Conservation (phyloP, 257 asterid species). For the Solanum lycopersicoides region DNA sequence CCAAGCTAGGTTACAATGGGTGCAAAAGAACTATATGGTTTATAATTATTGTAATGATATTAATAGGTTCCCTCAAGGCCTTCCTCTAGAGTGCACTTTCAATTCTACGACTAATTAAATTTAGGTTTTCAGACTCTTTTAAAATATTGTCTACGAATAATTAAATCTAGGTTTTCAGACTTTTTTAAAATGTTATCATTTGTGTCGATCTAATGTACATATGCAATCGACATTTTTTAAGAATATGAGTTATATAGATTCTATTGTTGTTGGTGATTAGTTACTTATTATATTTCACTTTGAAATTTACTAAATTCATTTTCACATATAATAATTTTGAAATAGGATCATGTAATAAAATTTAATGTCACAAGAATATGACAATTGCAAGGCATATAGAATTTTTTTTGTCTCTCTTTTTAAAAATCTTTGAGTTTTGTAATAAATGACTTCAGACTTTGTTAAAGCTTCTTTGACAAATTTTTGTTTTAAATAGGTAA, state of each 20-base stretch:
- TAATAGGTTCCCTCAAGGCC: constrained; percentile 60
- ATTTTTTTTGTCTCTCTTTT: neutral
- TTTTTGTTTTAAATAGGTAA: neutral
- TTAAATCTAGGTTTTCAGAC: neutral
- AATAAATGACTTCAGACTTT: neutral
- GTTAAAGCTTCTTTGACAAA: neutral
- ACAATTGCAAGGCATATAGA: too few species aligned
- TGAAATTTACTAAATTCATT: neutral
- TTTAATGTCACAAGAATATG: neutral
- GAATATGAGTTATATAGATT: accelerated
- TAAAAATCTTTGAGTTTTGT: neutral
- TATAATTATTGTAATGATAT: constrained; percentile 63
- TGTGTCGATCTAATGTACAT: neutral
- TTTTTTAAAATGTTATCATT: neutral
- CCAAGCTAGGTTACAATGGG: constrained; percentile 36
- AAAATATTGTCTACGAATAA: neutral
- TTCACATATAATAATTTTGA: neutral
- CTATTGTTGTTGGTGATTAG: neutral
- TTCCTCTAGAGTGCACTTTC: constrained; percentile 40
- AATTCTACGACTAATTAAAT: neutral
- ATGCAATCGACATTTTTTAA: neutral
- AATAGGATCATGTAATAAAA: neutral
- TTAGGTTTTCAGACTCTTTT: neutral
- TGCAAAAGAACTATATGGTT: constrained; percentile 49
- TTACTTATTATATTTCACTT: neutral